phyloP scores from a whole-genome alignment of 2,329 filamentous ascomycete species.

The Ascochyta viciae-villosae region DNA sequence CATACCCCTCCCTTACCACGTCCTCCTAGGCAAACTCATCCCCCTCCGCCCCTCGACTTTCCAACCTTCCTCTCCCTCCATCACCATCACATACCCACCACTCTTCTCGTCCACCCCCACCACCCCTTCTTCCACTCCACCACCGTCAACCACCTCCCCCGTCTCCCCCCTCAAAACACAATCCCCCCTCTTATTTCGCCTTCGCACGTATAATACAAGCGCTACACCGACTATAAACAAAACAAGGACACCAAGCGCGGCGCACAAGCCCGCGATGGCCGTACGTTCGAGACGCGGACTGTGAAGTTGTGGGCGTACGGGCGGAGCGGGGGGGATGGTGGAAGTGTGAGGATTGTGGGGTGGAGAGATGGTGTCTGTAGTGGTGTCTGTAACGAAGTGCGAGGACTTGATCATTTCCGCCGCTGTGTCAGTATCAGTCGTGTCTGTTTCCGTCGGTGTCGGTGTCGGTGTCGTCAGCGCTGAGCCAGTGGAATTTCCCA shows the following conservation, averaged over 20 bases:
- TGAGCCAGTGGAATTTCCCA: too few relatives aligned
- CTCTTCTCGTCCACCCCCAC: slow-evolving; percentile 33
- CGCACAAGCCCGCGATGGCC: slow-evolving; percentile 2
- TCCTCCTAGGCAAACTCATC: slow-evolving; percentile 31
- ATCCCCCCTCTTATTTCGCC: slow-evolving; percentile 18
- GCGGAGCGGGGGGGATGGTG: neutral
- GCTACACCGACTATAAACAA: slow-evolving; percentile 4
- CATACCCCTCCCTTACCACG: slow-evolving; percentile 6
- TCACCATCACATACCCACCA: slow-evolving; percentile 22
- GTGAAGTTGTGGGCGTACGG: neutral
- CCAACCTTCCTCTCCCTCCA: slow-evolving; percentile 17
- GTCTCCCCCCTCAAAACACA: slow-evolving; percentile 26
- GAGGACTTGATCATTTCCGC: too few relatives aligned
- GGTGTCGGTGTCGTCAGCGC: too few relatives aligned
- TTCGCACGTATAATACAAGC: slow-evolving; percentile 21
- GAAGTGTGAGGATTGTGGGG: too few relatives aligned
- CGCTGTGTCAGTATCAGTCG: too few relatives aligned
- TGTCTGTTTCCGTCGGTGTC: neutral
- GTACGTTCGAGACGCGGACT: neutral
- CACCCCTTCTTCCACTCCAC: slow-evolving; percentile 28
- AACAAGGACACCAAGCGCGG: neutral
- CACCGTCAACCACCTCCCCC: slow-evolving; percentile 26
- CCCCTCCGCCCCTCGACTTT: slow-evolving; percentile 27
- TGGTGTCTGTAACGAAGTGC: too few relatives aligned
- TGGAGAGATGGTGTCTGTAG: too few relatives aligned